Base-by-base conservation (phyloP, 768 basidiomycete species). In the Astraeus odoratus region DNA sequence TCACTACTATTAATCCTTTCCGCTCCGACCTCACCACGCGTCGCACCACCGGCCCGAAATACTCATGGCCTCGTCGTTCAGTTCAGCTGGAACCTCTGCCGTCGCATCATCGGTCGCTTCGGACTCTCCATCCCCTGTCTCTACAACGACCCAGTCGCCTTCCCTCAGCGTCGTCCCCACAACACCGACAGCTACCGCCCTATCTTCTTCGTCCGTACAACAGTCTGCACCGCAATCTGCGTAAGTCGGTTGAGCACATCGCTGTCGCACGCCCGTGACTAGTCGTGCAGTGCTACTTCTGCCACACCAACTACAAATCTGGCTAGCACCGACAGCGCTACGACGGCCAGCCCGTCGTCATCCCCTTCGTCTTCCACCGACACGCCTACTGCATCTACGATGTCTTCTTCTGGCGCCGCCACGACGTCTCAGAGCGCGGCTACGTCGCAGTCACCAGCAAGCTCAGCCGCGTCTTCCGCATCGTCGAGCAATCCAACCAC, bases 21-120 rank as follows among this genome's bases (percentile, higher is more conserved):
- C 30, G 40, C 52, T 35, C 56, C 22, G 34, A 27, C 26, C 50
- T 31, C 51, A 27, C 26, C 50, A 35, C 51, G 42, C 45, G 22
- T 44, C 41, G 40, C 34, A 27, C 25, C 42, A 36, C 31, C 41
- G 18, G 42, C 35, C 44, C n/a, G 38, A 44, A 41, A 49, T 47
- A 39, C 34, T 24, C 40, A 62, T 60, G 61, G 51, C 58, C 48
- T 52, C 53, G 29, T 40, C 56, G 42, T 42, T 33, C 18, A 46
- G 36, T 50, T 36, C 47, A 30, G 22, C 48, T 39, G 52, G 46
- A 24, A 25, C 46, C 56, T 43, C 43, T 42, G 20, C 26, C 37
- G 42, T 35, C 50, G 44, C 31, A 23, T 26, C 39, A 23, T 35
- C 51, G 41, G 12, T 48, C 29, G 46, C 58, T 26, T 43, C 44